Percentiles rank a stretch among this genome's conserved stretches.
These are phyloP conservation scores for Neurospora sp. DNA, from an alignment of 495 filamentous ascomycete species.

Conservation along the genomic window DNA sequence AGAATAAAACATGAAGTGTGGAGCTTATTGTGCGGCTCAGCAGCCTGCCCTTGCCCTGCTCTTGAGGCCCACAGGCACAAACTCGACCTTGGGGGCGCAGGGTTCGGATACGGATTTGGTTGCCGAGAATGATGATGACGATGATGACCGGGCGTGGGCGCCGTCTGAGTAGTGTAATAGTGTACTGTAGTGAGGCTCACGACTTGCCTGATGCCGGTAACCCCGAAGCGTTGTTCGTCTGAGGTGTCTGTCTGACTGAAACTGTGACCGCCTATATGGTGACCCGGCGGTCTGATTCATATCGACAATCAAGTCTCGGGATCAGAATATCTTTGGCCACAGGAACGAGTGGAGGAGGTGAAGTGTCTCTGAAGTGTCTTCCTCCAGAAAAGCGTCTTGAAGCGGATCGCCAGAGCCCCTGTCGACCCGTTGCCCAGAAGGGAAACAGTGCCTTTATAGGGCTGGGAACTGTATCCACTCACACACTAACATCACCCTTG, in stretches of 20 bases:
- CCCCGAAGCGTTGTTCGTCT: not conserved
- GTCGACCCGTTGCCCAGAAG: not conserved
- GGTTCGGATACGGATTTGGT: not conserved
- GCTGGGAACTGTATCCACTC: not conserved
- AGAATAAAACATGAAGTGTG: not conserved
- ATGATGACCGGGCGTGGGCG: not conserved
- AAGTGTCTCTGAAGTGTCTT: not conserved
- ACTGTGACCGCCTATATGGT: not conserved
- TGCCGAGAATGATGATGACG: not conserved
- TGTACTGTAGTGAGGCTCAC: not conserved
- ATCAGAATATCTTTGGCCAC: not conserved
- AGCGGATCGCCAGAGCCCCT: not conserved
- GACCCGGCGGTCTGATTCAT: not conserved
- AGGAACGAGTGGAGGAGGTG: not conserved
- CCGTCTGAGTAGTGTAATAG: not conserved
- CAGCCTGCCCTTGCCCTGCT: not conserved
- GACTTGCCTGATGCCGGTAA: not conserved
- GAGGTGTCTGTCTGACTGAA: not conserved
- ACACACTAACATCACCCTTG: not conserved
- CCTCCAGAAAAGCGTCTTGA: not conserved
- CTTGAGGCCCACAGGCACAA: not conserved
- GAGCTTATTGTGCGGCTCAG: not conserved
- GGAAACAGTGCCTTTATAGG: not conserved
- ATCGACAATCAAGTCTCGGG: not conserved
- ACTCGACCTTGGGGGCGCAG: not conserved